These are phyloP conservation scores for Sabuloglossum arenarium DNA, from an alignment of 495 filamentous ascomycete genomes.

Conservation along the genomic window DNA sequence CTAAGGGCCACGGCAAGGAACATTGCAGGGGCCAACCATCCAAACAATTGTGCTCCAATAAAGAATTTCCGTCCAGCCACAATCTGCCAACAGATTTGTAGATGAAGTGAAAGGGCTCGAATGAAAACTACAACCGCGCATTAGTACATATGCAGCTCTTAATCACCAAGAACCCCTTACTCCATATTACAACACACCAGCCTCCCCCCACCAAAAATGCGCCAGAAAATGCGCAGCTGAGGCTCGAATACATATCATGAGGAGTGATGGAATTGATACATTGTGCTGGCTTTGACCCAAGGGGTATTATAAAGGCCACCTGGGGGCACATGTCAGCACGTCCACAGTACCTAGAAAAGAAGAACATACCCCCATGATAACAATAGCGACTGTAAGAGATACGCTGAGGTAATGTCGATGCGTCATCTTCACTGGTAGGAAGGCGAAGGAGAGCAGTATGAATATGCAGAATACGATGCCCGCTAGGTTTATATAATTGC, in stretches of 20 bases:
- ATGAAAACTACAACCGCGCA: constrained; percentile 39
- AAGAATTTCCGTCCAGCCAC: constrained; percentile 79
- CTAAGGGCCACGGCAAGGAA: constrained; percentile 53
- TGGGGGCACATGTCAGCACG: constrained; percentile 13
- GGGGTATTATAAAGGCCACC: constrained; percentile 80
- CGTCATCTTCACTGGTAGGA: constrained; percentile 76
- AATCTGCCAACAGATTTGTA: constrained; percentile 95
- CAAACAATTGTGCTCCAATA: constrained; percentile 57
- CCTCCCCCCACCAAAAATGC: constrained; percentile 70
- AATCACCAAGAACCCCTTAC: constrained; percentile 18
- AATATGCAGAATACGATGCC: constrained; percentile 52
- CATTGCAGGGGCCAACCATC: constrained; percentile 64
- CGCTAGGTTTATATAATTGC: constrained; percentile 62
- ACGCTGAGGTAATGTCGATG: constrained; percentile 84
- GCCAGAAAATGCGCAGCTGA: constrained; percentile 74
- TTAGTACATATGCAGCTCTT: not conserved
- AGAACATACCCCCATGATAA: constrained; percentile 53
- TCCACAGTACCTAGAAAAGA: not conserved
- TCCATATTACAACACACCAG: constrained; percentile 65
- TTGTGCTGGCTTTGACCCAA: constrained; percentile 58
- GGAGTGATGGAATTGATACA: constrained; percentile 85
- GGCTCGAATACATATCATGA: constrained; percentile 67
- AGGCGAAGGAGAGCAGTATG: constrained; percentile 60
- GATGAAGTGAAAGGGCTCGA: constrained; percentile 74
- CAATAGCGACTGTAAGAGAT: constrained; percentile 51